These are phyloP conservation scores for Hsuehochloa calcarea DNA, from an alignment of 176 grass and related monocot species.

Conservation along the genomic window DNA sequence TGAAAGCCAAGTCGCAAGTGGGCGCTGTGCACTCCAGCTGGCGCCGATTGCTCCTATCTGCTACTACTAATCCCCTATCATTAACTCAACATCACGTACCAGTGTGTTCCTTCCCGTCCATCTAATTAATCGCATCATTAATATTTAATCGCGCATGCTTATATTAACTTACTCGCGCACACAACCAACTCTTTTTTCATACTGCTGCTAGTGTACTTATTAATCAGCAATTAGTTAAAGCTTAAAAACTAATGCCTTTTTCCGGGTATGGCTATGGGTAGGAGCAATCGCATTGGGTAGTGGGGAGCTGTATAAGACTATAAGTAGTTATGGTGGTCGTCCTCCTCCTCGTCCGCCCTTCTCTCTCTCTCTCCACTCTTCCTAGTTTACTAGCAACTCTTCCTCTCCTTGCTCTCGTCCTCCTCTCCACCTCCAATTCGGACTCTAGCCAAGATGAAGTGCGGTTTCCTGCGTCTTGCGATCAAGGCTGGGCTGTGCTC, in stretches of 20 bases:
- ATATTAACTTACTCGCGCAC: not conserved
- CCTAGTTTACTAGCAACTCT: not conserved
- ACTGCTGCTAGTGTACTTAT: too few relatives aligned
- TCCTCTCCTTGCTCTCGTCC: not conserved
- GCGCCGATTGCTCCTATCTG: not conserved
- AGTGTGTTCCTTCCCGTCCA: not conserved
- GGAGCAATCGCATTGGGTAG: not conserved
- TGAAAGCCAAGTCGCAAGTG: constrained; percentile 42
- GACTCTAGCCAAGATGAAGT: not conserved
- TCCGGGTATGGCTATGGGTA: not conserved
- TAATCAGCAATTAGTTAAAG: not conserved
- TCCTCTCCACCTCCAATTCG: not conserved
- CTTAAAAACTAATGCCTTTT: not conserved
- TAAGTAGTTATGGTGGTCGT: not conserved
- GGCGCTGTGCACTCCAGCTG: constrained; percentile 39
- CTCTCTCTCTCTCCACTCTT: not conserved
- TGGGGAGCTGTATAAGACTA: not conserved
- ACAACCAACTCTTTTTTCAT: not conserved
- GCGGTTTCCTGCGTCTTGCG: not conserved
- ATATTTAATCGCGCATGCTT: not conserved
- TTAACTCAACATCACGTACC: not conserved
- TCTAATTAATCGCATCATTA: not conserved
- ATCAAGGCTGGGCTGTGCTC: not conserved
- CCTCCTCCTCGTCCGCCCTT: not conserved
- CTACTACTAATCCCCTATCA: not conserved